phyloP scores from a whole-genome alignment of 129 eudicot species.

The Oenanthe sinensis region DNA sequence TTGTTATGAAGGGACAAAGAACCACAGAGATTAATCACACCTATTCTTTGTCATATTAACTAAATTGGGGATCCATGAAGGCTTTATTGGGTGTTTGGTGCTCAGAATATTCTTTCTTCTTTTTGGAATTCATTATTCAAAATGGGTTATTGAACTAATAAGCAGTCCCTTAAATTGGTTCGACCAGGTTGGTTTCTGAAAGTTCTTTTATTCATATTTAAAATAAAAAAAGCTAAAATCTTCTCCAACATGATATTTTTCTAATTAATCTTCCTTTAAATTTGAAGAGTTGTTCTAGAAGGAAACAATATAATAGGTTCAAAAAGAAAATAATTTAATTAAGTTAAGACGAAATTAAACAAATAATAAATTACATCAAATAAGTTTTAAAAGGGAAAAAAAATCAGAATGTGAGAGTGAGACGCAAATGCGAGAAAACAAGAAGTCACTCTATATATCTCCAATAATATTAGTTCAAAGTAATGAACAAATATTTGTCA shows the following conservation, averaged over 20 bases:
- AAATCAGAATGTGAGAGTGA: background rate
- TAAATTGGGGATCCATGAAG: background rate
- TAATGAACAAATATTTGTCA: background rate
- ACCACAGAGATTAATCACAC: background rate
- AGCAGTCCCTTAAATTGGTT: background rate
- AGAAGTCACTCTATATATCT: background rate
- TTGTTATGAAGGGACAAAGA: background rate
- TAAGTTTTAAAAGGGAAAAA: background rate
- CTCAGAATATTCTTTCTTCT: background rate
- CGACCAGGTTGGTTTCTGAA: background rate
- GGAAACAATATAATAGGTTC: background rate
- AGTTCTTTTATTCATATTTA: background rate
- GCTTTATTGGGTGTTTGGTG: background rate
- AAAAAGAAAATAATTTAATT: background rate
- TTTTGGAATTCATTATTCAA: background rate
- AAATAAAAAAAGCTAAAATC: too few relatives aligned
- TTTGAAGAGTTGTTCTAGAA: too few relatives aligned
- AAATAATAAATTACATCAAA: background rate
- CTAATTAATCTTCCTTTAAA: background rate
- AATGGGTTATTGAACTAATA: background rate
- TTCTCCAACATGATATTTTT: background rate
- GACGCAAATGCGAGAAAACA: background rate
- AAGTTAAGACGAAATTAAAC: background rate
- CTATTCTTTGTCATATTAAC: background rate
- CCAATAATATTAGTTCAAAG: background rate